phyloP scores from a whole-genome alignment of 129 eudicot genomes.

The Rutidosis leptorrhynchoides region DNA sequence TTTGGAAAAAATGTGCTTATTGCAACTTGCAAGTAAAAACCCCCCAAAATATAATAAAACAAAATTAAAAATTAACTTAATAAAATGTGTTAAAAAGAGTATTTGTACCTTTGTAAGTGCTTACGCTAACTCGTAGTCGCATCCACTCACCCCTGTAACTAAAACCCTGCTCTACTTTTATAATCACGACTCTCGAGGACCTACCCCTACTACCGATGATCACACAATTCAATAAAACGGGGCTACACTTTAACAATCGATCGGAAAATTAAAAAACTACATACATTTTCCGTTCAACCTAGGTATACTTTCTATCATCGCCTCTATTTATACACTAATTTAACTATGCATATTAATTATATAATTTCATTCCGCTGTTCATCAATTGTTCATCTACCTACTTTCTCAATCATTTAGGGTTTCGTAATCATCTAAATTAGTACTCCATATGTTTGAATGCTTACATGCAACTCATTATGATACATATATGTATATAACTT shows the following conservation, averaged over 20 bases:
- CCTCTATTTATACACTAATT: background rate
- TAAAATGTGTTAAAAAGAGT: background rate
- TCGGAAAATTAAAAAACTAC: slow-evolving; percentile 1
- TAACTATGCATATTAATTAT: background rate
- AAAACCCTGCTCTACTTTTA: slow-evolving; percentile 22
- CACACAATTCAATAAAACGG: background rate
- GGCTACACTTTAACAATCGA: background rate
- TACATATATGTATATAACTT: background rate
- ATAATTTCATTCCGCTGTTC: background rate
- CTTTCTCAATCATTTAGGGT: background rate
- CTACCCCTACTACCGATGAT: slow-evolving; percentile 30
- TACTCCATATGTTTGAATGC: slow-evolving; percentile 7
- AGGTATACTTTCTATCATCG: slow-evolving; percentile 4
- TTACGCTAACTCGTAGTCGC: slow-evolving; percentile 6
- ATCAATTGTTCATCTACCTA: slow-evolving; percentile 3
- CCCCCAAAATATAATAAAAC: too few species aligned
- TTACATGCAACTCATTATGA: slow-evolving; percentile 22
- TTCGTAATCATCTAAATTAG: background rate
- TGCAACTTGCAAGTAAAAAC: too few species aligned
- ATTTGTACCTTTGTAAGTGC: background rate
- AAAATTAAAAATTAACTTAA: too few species aligned
- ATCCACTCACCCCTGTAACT: slow-evolving; percentile 11
- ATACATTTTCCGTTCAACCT: slow-evolving; percentile 14
- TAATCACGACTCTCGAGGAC: slow-evolving; percentile 14
- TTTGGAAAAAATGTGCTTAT: too few species aligned